phyloP scores from a whole-genome alignment of 2,329 filamentous ascomycete species.

The Cryphonectria naterciae region DNA sequence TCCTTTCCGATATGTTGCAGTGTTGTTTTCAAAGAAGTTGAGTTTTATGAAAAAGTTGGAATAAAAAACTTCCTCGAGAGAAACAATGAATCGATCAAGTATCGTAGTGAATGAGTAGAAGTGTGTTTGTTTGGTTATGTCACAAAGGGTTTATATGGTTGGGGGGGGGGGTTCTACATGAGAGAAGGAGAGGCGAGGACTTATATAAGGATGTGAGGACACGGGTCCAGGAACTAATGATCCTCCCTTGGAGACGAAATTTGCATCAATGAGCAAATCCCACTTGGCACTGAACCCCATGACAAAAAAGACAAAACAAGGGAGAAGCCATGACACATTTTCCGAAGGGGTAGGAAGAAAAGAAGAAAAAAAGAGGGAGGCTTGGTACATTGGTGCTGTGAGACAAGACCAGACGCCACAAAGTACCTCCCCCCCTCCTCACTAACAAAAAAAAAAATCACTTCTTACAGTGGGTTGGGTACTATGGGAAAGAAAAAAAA shows the following conservation, averaged over 20 bases:
- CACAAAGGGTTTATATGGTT: slow-evolving; percentile 4
- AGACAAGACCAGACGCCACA: background rate
- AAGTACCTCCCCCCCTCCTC: background rate
- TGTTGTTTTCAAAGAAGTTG: background rate
- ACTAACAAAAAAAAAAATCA: background rate
- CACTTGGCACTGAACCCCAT: background rate
- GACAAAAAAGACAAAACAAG: slow-evolving; percentile 7
- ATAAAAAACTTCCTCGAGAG: background rate
- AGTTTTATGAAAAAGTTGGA: too few species aligned
- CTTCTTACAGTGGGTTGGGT: too few species aligned
- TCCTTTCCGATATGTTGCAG: background rate
- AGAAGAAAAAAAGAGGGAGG: background rate
- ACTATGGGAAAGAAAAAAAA: background rate
- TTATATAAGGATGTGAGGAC: slow-evolving; percentile 1
- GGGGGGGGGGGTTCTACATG: background rate
- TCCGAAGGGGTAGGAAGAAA: background rate
- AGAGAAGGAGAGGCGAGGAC: slow-evolving; percentile 16
- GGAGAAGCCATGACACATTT: slow-evolving; percentile 13
- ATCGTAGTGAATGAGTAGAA: background rate
- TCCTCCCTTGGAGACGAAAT: slow-evolving; percentile 15
- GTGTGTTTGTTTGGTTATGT: background rate
- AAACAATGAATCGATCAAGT: background rate
- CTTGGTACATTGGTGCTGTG: background rate
- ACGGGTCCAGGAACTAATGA: background rate
- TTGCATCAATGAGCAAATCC: slow-evolving; percentile 13